phyloP scores from a whole-genome alignment of 164 flowering plant genomes.

The Amborella trichopoda region DNA sequence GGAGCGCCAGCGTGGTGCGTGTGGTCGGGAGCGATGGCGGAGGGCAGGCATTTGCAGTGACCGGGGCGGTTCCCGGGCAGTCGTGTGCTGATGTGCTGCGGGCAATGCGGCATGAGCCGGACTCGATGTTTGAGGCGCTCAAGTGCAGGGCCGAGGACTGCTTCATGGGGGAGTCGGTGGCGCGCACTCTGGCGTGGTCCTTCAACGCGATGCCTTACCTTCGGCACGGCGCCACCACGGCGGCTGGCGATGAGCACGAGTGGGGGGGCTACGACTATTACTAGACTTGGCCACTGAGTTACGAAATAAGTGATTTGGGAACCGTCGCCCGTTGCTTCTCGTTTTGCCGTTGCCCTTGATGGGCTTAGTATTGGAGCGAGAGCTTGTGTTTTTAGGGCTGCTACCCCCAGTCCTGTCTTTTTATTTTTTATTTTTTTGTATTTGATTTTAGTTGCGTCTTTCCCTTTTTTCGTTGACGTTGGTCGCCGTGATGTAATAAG shows the following conservation, averaged over 20 bases:
- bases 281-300: too few species aligned
- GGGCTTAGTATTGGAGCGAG: too few species aligned
- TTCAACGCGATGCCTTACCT: constrained; percentile 90
- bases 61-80: constrained; percentile 69
- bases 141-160: constrained; percentile 78
- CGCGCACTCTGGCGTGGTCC: constrained; percentile 42
- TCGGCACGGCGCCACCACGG: constrained; percentile 10
- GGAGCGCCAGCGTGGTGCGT: constrained; percentile 93
- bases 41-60: constrained; percentile 90
- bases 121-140: constrained; percentile 89
- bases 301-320: too few species aligned
- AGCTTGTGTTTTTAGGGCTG: too few species aligned
- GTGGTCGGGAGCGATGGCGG: constrained; percentile 80
- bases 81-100: constrained; percentile 79
- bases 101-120: constrained; percentile 98
- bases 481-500: too few species aligned
- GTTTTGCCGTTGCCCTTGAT: too few species aligned
- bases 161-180: constrained; percentile 21
- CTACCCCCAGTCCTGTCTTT: too few species aligned
- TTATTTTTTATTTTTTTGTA: too few species aligned
- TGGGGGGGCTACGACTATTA: too few species aligned
- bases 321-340: too few species aligned
- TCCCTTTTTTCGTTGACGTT: too few species aligned
- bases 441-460: too few species aligned
- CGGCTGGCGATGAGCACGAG: constrained; percentile 50